These are phyloP conservation scores for Neonothopanus nambi DNA, from an alignment of 1,284 basidiomycete genomes.

Conservation along the genomic window DNA sequence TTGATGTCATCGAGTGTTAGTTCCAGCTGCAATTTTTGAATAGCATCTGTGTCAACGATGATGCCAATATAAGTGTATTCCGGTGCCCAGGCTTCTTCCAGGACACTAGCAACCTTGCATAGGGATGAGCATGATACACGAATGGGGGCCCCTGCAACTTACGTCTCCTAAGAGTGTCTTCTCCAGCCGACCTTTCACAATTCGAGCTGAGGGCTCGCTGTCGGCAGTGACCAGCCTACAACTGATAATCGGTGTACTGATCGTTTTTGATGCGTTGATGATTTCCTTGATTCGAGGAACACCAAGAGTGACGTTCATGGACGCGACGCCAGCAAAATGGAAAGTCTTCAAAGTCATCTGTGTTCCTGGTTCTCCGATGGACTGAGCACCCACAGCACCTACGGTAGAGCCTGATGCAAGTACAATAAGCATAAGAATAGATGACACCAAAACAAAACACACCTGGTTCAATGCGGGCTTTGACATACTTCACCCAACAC, in stretches of 20 bases:
- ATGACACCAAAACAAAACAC: constrained; percentile 9
- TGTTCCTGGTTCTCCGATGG: constrained; percentile 98
- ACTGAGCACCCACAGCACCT: constrained; percentile 98
- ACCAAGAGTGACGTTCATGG: constrained; percentile 99
- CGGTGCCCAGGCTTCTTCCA: constrained; percentile 96
- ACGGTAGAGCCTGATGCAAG: constrained; percentile 87
- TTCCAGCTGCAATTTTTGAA: constrained; percentile 93
- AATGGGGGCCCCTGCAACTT: constrained; percentile 29
- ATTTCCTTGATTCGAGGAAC: constrained; percentile 99
- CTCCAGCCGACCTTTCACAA: constrained; percentile 96
- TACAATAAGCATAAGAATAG: constrained; percentile 10
- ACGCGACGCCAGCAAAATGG: constrained; percentile 99
- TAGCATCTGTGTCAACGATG: constrained; percentile 88
- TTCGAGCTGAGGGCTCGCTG: constrained; percentile 90
- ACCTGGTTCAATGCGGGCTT: constrained; percentile 95
- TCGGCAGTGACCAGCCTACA: constrained; percentile 87
- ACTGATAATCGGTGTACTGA: constrained; percentile 98
- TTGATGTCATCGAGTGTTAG: constrained; percentile 93
- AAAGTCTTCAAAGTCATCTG: constrained; percentile 99
- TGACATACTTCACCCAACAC: constrained; percentile 91
- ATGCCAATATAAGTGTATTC: constrained; percentile 93
- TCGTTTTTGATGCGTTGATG: constrained; percentile 96
- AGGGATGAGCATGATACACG: constrained; percentile 2
- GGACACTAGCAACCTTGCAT: constrained; percentile 79
- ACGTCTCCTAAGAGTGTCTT: constrained; percentile 95